Evolutionary conservation across 805 yeast species (phyloP), one percentile per base, ranked within the genome.

Genomic region (Wickerhamomyces pijperi): DNA sequence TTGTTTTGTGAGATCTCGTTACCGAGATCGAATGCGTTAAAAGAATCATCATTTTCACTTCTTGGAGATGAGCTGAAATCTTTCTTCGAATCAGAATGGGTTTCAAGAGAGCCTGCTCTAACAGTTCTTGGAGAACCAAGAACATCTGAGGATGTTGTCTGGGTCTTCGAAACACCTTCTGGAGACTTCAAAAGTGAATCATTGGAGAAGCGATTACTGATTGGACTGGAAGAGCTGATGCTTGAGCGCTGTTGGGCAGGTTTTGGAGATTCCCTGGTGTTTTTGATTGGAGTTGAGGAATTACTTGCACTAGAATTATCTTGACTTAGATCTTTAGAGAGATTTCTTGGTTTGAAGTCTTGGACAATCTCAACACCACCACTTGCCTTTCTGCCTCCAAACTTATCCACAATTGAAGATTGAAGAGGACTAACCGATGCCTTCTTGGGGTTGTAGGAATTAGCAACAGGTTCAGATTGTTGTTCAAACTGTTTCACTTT

Each of bases 401-500:
- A 45, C 14, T 51, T 41, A 17, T 44, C 48, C 16, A 52, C 42
- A 15, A 45, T 41, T 4, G 45, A 42, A 12, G 46, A 49, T 23
- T 50, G 44, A 11, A 52, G 39, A 3, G 52, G 51, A 34, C 49
- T 51, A 6, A 46, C 39, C 13, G 41, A 21, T 3, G 49, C 40
- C 18, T 47, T 49, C 39, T 40, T 44, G 3, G 49, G 28, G n/a
- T 15, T 36, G 16, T 44, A 36, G 2, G 48, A 38, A 2, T 42
- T 36, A 4, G 29, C 36, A 2, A 35, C 28, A 4, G 25, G 18
- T 11, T 42, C 44, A 13, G 9, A 5, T 35, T 47, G 54, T 34
- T 49, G 53, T 31, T 54, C 62, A 39, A 51, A 54, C 36, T 55
- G 61, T 46, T 44, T 58, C 36, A 56, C 56, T 38, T 52, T 51